Evolutionary conservation across 129 eudicot genomes (phyloP), one percentile per base, ranked within the genome.

Genomic region (Artemisia annua): DNA sequence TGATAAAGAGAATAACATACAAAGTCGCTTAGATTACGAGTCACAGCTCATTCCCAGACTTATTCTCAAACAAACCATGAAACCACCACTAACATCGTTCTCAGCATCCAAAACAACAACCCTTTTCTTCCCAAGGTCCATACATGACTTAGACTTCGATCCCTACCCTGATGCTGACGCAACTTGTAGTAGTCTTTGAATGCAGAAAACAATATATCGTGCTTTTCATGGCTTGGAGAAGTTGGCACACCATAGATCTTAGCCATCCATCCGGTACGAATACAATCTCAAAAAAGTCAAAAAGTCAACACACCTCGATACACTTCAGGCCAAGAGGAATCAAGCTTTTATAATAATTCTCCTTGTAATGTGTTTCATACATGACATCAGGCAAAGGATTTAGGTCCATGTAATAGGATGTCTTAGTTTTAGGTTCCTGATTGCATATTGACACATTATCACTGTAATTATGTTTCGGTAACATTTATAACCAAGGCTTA

Each of bases 361-460:
- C 87, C 84, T 78, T 90, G 89, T 94, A 90, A 49, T 55, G 81
- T 65, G 66, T 72, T 57, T 83, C 86, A 62, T 53, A 71, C 32
- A 81, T 90, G 76, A 88, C 93, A 66, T 90, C 87, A 78, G 86
- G 85, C 77, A 94, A 79, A 22, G 98, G 98, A 69, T 94, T 90
- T 1, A 94, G 93, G 81, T 94, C 98, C 90, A 96, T 93, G 81
- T 24, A 75, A 63, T 53, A 43, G 75, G 61, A 24, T 24, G 26
- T 63, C 59, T 58, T 35, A 68, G 48, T 15, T 60, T 72, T 2
- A 26, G 0, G 43, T 60, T 22, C n/a, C 18, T 13, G 66, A 43
- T n/a, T 43, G 28, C 53, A 16, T 43, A 8, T 43, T 43, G 20
- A 43, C 13, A 66, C 12, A n/a, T 24, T 7, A 7, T 30, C 44